Conservation (phyloP, 169 alveolate genomes). For the Cyclospora cayetanensis region DNA sequence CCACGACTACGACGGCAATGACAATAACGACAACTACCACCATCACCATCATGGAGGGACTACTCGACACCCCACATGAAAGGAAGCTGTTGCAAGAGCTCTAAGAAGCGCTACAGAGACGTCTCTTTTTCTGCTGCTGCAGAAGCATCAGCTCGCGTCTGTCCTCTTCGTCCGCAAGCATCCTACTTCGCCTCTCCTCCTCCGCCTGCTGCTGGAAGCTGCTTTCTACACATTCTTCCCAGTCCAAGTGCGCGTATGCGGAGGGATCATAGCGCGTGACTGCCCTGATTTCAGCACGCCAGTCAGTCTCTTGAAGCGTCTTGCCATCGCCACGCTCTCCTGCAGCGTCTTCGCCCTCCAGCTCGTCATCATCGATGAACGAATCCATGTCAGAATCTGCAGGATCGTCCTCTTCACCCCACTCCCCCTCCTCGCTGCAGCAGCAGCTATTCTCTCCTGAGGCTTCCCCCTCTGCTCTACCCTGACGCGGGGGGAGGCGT, state of each 20-base stretch:
- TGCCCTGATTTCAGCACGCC: constrained; percentile 51
- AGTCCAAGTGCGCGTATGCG: constrained; percentile 1
- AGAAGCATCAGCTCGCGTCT: constrained; percentile 17
- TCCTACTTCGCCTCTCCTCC: constrained; percentile 26
- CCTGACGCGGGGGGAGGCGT: background rate
- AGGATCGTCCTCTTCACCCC: background rate
- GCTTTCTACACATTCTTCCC: constrained; percentile 57
- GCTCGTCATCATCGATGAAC: background rate
- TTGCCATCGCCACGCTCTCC: background rate
- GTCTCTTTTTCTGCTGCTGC: constrained; percentile 24
- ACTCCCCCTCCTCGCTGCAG: background rate
- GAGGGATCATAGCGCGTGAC: constrained; percentile 56
- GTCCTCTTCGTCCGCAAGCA: constrained; percentile 25
- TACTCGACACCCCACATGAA: too few species aligned
- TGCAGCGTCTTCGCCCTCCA: background rate
- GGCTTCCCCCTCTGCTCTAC: background rate
- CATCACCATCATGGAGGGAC: too few species aligned
- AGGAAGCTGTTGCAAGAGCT: too few species aligned
- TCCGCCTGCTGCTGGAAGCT: background rate
- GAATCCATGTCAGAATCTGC: background rate
- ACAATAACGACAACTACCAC: too few species aligned
- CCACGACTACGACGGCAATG: too few species aligned
- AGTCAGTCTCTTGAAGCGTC: background rate
- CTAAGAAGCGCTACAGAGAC: too few species aligned
- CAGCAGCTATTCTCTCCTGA: background rate